Evolutionary conservation across 2,329 filamentous ascomycete species (phyloP).

Genomic region (Botrytis sinoallii): DNA sequence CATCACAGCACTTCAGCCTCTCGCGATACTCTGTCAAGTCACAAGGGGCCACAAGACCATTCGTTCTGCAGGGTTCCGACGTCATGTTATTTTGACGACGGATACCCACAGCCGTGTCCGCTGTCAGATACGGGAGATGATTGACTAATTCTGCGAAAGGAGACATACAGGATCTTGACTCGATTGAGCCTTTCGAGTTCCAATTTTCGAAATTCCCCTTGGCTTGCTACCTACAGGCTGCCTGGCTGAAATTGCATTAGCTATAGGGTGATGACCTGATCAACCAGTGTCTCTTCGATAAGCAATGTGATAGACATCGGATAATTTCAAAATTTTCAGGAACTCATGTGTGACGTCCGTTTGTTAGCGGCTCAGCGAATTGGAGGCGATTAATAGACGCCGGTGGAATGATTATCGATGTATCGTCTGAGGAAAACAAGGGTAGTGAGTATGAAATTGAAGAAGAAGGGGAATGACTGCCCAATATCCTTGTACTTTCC

Average conservation of each 20-base stretch:
- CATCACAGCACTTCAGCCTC: conserved; percentile 19
- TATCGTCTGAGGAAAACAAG: not conserved
- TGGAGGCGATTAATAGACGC: conserved; percentile 19
- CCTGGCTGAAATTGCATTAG: conserved; percentile 1
- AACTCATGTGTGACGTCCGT: conserved; percentile 18
- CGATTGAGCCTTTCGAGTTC: conserved; percentile 6
- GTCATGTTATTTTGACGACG: conserved; percentile 32
- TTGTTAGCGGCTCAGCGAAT: conserved; percentile 14
- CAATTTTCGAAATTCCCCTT: not conserved
- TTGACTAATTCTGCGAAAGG: conserved; percentile 16
- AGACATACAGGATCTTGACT: conserved; percentile 9
- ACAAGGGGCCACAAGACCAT: conserved; percentile 23
- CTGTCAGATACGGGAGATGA: conserved; percentile 26
- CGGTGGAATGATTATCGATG: conserved; percentile 1
- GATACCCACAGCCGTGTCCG: conserved; percentile 30
- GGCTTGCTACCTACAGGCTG: not conserved
- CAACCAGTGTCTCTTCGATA: conserved; percentile 27
- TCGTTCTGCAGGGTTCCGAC: conserved; percentile 33
- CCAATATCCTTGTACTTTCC: not conserved
- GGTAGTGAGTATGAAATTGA: not conserved
- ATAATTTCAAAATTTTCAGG: not conserved
- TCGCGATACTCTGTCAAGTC: conserved; percentile 13
- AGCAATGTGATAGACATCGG: conserved; percentile 17
- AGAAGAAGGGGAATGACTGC: not conserved
- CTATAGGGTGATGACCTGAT: conserved; percentile 10